phyloP scores from a whole-genome alignment of 768 basidiomycete genomes.

The Lentinula sp. region DNA sequence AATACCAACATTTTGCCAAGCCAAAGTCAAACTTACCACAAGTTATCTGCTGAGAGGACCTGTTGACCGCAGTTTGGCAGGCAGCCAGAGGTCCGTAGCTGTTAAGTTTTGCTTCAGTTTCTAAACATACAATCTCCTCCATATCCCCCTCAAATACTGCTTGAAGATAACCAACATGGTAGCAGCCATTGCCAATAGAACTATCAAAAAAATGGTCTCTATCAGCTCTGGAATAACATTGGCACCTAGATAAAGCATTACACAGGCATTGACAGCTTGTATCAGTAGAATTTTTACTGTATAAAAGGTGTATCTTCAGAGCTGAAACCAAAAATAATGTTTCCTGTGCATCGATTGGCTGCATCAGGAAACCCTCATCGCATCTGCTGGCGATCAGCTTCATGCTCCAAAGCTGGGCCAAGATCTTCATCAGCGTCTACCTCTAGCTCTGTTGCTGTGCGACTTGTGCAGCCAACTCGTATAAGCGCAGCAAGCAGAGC shows the following conservation, averaged over 20 bases:
- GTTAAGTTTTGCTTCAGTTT: conserved; percentile 7
- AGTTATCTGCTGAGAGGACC: conserved; percentile 8
- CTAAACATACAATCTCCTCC: conserved; percentile 17
- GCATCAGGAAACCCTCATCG: no score
- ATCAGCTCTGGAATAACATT: neutral
- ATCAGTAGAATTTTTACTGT: neutral
- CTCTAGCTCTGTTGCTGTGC: no score
- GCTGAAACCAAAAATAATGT: neutral
- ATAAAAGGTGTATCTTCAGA: neutral
- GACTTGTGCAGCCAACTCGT: no score
- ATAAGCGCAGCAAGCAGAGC: no score
- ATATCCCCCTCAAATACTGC: conserved; percentile 14
- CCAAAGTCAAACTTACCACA: conserved; percentile 11
- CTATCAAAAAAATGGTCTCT: conserved; percentile 10
- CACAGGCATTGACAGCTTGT: no score
- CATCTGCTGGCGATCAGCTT: no score
- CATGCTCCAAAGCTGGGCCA: no score
- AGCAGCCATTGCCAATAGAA: conserved; percentile 4
- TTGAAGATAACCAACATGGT: conserved; percentile 15
- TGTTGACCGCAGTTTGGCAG: conserved; percentile 15
- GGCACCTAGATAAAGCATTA: neutral
- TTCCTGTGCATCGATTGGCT: no score
- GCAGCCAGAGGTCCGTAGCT: conserved; percentile 11
- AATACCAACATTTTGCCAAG: neutral
- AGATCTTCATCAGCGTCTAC: no score